A percentile compares a stretch with the other conserved stretches of the same genome.
These are phyloP conservation scores for Anthostomella pinea DNA, from an alignment of 2,329 filamentous ascomycete genomes.

Conservation along the genomic window DNA sequence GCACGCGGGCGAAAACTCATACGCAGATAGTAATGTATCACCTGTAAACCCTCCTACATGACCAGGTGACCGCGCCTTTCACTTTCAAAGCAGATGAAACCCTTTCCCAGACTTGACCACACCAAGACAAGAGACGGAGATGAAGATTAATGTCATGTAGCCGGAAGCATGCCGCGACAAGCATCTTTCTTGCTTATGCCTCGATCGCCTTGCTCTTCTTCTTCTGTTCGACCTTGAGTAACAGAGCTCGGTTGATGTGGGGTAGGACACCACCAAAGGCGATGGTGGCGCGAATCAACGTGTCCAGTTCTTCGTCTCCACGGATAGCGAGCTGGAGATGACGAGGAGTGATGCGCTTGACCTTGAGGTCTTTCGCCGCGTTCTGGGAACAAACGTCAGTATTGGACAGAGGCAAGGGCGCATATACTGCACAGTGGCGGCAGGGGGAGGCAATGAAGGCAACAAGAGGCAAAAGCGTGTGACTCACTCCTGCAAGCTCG, in stretches of 20 bases:
- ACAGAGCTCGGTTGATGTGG: constrained; percentile 95
- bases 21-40: constrained; percentile 11
- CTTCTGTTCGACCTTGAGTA: constrained; percentile 97
- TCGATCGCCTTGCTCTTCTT: constrained; percentile 69
- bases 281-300: constrained; percentile 94
- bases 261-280: constrained; percentile 97
- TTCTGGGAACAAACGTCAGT: constrained; percentile 53
- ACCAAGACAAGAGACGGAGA: constrained; percentile 11
- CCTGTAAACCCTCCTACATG: constrained; percentile 14
- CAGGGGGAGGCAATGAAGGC: not conserved
- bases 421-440: not conserved
- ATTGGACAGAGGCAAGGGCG: constrained; percentile 1
- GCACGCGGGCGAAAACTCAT: constrained; percentile 10
- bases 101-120: constrained; percentile 13
- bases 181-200: constrained; percentile 37
- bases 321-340: constrained; percentile 97
- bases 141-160: constrained; percentile 8
- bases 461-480: constrained; percentile 11
- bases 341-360: constrained; percentile 98
- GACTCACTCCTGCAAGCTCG: constrained; percentile 83
- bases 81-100: constrained; percentile 7
- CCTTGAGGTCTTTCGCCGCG: constrained; percentile 98
- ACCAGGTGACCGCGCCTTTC: constrained; percentile 6
- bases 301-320: constrained; percentile 97
- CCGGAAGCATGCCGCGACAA: constrained; percentile 4